phyloP scores from a whole-genome alignment of 2,329 filamentous ascomycete species.

The Colletotrichum phormii region DNA sequence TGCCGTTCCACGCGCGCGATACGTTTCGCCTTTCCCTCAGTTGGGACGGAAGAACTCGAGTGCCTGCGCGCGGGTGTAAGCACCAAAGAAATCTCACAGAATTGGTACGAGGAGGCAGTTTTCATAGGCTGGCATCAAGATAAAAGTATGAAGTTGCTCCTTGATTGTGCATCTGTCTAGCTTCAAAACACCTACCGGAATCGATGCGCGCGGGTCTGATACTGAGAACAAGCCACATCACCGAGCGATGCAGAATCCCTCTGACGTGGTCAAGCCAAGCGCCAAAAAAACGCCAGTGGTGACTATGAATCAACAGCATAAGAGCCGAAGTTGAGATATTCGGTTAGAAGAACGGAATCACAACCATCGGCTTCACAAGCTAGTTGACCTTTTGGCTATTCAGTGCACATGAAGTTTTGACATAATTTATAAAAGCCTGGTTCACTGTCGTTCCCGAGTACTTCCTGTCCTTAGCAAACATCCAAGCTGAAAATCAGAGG shows the following conservation, averaged over 20 bases:
- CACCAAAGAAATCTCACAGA: neutral
- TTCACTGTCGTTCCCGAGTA: neutral
- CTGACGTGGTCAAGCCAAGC: neutral
- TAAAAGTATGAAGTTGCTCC: neutral
- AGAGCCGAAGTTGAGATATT: no score
- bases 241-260: neutral
- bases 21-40: constrained; percentile 11
- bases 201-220: constrained; percentile 9
- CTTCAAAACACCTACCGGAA: neutral
- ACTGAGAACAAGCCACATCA: neutral
- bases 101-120: neutral
- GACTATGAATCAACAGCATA: no score
- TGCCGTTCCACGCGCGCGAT: neutral
- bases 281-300: no score
- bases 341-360: neutral
- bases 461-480: neutral
- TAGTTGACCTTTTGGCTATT: no score
- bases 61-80: neutral
- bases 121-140: neutral
- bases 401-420: no score
- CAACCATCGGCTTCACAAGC: no score
- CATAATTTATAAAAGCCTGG: no score
- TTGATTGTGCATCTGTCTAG: neutral
- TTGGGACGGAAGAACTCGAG: neutral
- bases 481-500: no score